phyloP scores from a whole-genome alignment of 495 filamentous ascomycete species.

The Ascodesmis nigricans region DNA sequence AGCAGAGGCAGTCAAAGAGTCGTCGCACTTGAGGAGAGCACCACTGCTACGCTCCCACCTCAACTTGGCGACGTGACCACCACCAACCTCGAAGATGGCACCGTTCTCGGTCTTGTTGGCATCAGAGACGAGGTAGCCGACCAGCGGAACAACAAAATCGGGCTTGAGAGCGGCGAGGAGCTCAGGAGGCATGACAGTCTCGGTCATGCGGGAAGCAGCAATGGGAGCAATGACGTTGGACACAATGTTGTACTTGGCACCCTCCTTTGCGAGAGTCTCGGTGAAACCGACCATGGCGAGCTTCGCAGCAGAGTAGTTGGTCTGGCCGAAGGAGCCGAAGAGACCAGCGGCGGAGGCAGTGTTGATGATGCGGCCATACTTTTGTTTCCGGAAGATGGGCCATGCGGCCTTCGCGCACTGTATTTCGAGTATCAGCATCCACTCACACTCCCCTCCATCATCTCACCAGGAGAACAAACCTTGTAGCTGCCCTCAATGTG shows the following conservation, averaged over 20 bases:
- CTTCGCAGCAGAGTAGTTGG: conserved; percentile 95
- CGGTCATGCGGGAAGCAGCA: conserved; percentile 89
- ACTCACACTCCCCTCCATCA: not conserved
- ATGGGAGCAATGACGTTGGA: conserved; percentile 92
- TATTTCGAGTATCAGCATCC: conserved; percentile 6
- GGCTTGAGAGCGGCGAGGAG: conserved; percentile 74
- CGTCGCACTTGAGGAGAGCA: conserved; percentile 73
- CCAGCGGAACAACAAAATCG: conserved; percentile 87
- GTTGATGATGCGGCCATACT: conserved; percentile 90
- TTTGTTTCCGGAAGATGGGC: conserved; percentile 97
- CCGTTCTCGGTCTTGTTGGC: conserved; percentile 71
- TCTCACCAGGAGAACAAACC: conserved; percentile 22
- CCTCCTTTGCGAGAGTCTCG: conserved; percentile 94
- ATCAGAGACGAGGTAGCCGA: conserved; percentile 73
- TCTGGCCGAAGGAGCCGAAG: conserved; percentile 88
- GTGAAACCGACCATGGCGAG: conserved; percentile 93
- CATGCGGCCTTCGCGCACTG: conserved; percentile 84
- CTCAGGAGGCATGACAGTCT: conserved; percentile 93
- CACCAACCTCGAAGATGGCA: conserved; percentile 80
- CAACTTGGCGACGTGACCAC: conserved; percentile 79
- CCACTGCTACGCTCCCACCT: conserved; percentile 91
- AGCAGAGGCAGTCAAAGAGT: conserved; percentile 67
- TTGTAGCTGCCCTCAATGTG: conserved; percentile 94
- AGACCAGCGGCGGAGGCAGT: conserved; percentile 87
- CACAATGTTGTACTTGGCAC: conserved; percentile 93